Conservation (phyloP, 2,329 filamentous ascomycete genomes). For the Colletotrichum horii region DNA sequence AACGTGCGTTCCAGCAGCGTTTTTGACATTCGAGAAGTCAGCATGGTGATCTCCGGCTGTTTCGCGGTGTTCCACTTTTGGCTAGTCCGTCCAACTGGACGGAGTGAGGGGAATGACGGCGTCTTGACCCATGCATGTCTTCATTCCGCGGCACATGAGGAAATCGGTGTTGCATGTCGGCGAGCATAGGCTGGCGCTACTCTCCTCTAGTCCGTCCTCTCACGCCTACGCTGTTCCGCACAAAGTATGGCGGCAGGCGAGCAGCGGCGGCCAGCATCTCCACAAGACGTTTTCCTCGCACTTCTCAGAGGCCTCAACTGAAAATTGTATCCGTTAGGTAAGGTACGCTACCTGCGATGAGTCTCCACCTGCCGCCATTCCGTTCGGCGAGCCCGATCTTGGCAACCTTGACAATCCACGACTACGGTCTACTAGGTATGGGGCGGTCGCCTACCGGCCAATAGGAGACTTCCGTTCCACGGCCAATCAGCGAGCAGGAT, state of each 20-base stretch:
- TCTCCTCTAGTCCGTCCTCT: background rate
- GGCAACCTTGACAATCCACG: slow-evolving; percentile 8
- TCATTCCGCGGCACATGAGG: background rate
- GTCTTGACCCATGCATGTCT: background rate
- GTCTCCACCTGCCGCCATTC: background rate
- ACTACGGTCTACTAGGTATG: background rate
- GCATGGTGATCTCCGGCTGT: background rate
- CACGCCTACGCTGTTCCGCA: background rate
- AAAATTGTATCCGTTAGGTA: background rate
- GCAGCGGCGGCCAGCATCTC: background rate
- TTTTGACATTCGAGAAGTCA: slow-evolving; percentile 1
- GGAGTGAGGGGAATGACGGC: background rate
- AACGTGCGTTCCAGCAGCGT: background rate
- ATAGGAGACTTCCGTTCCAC: background rate
- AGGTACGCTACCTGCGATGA: background rate
- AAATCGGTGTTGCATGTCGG: background rate
- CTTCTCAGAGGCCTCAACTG: background rate
- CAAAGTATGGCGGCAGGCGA: background rate
- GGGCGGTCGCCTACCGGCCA: background rate
- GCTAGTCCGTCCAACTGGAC: background rate
- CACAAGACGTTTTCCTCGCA: background rate
- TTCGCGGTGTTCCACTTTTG: background rate
- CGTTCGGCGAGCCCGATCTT: slow-evolving; percentile 15
- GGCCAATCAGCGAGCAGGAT: background rate
- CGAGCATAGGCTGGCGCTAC: background rate